Evolutionary conservation across 371 early-diverging fungal genomes (phyloP), one percentile per base, ranked within the genome.

Genomic region (Mortierella sp.): DNA sequence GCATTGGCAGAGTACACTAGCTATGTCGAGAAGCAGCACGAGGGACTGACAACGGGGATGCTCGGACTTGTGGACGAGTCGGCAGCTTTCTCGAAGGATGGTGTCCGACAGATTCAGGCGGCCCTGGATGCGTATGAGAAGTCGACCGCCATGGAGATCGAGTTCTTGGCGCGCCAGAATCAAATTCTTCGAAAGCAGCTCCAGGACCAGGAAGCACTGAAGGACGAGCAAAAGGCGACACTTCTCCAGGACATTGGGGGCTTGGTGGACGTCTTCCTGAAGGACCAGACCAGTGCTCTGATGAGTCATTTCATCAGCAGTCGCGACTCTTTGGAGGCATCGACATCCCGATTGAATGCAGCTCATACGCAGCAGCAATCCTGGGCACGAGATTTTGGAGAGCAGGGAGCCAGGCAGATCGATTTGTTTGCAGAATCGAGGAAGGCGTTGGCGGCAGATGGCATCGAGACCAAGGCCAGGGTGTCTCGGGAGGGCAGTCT

Each of bases 21-120:
- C 2, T 47, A 47, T 8, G 63, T 74, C n/a, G 71, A 77, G 55
- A 61, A 44, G 31, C 71, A 77, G 31, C 77, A 82, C n/a, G 61
- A 52, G 2, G 48, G 7, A 10, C 61, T 76, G 64, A 34, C 63
- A 19, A 19, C 14, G 4, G 55, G 40, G 13, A 68, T 74, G 24
- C 44, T 77, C 31, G 61, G 66, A 31, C 43, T 82, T 26, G 68
- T 77, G 4, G 78, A 82, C 16, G 66, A 82, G 29, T 66, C 82
- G 5, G 68, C 66, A 19, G 39, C 31, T 44, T 77, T 77, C 43
- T 63, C 82, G 7, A 48, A 71, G 58, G 74, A 77, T 4, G 64
- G 70, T 34, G 63, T 70, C 19, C 34, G 31, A 26, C 68, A 67
- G 37, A 68, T 77, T 22, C 67, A 73, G 37, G 67, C 22, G 37